phyloP scores from a whole-genome alignment of 169 alveolate genomes.

The Theileria annulata region DNA sequence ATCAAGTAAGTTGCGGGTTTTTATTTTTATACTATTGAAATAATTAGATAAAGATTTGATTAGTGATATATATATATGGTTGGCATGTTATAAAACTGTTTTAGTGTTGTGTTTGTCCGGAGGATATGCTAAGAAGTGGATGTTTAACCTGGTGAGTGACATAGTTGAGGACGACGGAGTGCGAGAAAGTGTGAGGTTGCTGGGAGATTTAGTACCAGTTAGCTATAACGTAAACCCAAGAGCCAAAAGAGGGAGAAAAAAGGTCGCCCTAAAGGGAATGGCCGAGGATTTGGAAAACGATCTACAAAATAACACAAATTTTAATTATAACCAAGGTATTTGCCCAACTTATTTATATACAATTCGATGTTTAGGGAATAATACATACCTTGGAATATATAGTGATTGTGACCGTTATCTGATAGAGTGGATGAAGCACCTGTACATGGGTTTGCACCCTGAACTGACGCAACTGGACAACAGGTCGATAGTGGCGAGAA shows the following conservation, averaged over 20 bases:
- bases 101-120: slow-evolving; percentile 44
- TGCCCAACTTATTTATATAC: neutral
- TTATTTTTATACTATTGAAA: neutral
- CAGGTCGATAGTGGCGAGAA: slow-evolving; percentile 82
- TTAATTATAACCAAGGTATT: slow-evolving; percentile 8
- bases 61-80: neutral
- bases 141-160: slow-evolving; percentile 36
- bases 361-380: slow-evolving; percentile 16
- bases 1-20: neutral
- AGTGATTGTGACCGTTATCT: slow-evolving; percentile 56
- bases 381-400: slow-evolving; percentile 42
- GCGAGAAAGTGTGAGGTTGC: slow-evolving; percentile 45
- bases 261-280: slow-evolving; percentile 54
- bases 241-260: slow-evolving; percentile 80
- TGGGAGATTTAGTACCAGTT: slow-evolving; percentile 69
- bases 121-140: slow-evolving; percentile 65
- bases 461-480: slow-evolving; percentile 74
- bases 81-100: neutral
- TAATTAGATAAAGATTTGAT: neutral
- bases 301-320: neutral
- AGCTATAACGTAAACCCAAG: slow-evolving; percentile 77
- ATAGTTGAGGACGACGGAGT: slow-evolving; percentile 77
- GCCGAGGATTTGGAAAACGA: slow-evolving; percentile 53
- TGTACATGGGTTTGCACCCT: slow-evolving; percentile 63
- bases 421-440: slow-evolving; percentile 67